Base-by-base conservation (phyloP, 306 rosid genomes). In the Amphicarpaea edgeworthii region DNA sequence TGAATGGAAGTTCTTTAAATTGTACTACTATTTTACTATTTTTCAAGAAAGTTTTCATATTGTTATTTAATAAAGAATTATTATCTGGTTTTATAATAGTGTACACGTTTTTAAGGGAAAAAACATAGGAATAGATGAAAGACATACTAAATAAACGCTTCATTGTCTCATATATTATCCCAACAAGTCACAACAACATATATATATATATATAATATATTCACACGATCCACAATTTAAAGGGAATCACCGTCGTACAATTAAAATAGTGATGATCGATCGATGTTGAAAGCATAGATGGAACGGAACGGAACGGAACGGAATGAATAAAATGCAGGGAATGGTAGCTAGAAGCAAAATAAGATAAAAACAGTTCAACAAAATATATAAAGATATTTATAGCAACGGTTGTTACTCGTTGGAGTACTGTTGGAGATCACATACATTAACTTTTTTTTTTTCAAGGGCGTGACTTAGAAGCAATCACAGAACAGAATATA, bases 381-480 rank as follows among this genome's bases (percentile, higher is more conserved):
- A 7, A 34, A 6, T 34, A 34, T 34, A 6, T 34, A 34, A 17
- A 49, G n/a, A n/a, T n/a, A n/a, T n/a, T n/a, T n/a, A 70, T 47
- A 49, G 9, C 15, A 8, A 54, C n/a, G 54, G 68, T 38, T 3
- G 76, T 55, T 24, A n/a, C n/a, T n/a, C n/a, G n/a, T n/a, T n/a
- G n/a, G n/a, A n/a, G 54, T 3, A 28, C 6, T n/a, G 76, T 55
- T 24, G 54, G 28, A 26, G 73, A 28, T 68, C 12, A 15, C 8
- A n/a, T 4, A 16, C 8, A 46, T 6, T 45, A 12, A 7, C 1
- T n/a, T n/a, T n/a, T n/a, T n/a, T n/a, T n/a, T n/a, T 17, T 16
- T 51, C 42, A 84, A 85, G 88, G 59, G 86, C 90, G 87, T 88
- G 82, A 37, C 45, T 21, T 8, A 26, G 73, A 85, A 88, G 93